Base-by-base conservation (phyloP, 441 rosid genomes). In the California macrophylla region DNA sequence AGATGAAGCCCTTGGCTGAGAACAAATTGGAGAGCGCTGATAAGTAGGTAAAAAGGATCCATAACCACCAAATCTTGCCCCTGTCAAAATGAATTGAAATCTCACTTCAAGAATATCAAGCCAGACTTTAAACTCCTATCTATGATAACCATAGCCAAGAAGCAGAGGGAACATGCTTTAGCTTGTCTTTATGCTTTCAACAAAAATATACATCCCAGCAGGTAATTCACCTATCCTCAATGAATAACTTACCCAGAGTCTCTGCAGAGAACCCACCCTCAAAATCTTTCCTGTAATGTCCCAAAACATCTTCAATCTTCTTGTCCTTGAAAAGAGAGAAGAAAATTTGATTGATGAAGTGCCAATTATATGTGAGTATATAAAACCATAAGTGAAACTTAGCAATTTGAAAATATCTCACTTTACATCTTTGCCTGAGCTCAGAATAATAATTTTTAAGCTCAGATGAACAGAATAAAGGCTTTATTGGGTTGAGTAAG, bases 1-100 rank as follows among this genome's bases (percentile, higher is more conserved):
- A 29, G 67, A 32, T 32, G 78, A 70, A 75, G 75, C 67, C 70
- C 72, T 78, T 58, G 76, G 75, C 76, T 38, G 67, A 66, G 82
- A 71, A 66, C 68, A 30, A 62, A 5, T 24, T 6, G 64, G 47
- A 73, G 80, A 26, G 38, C 76, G 70, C 30, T 69, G 71, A 21
- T 69, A 69, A 56, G 72, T 61, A 29, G 75, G 76, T 60, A 76
- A 69, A 69, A 76, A 76, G 24, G 76, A 76, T 47, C 79, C 79
- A 64, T 72, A 72, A 9, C 69, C 76, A 56, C 79, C 76, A 76
- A 38, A 69, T 66, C 42, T 71, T 23, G 79, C 69, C 67, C 79
- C 79, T 76, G 68, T 67, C 71, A 71, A 63, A 77, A 75, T 52
- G 45, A 77, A 78, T 38, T 34, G 21, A 70, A 73, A 25, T 26